phyloP scores from a whole-genome alignment of 192 early-diverging fungal species.

The Nowakowskiella sp. region DNA sequence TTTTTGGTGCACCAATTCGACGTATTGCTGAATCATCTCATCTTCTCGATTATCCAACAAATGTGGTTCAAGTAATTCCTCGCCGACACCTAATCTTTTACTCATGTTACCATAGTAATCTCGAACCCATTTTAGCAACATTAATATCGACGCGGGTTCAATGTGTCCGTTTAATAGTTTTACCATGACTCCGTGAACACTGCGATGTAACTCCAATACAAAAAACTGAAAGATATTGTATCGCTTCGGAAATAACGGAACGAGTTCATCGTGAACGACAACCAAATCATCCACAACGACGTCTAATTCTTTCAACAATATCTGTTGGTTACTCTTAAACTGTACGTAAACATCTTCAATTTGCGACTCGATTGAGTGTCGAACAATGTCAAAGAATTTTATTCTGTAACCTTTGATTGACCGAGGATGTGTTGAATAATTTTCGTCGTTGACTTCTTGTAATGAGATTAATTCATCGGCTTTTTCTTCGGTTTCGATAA shows the following conservation, averaged over 20 bases:
- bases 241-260: conserved; percentile 76
- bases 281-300: conserved; percentile 84
- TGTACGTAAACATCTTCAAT: conserved; percentile 59
- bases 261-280: conserved; percentile 78
- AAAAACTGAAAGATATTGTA: conserved; percentile 95
- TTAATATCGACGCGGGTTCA: conserved; percentile 82
- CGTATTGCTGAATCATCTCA: conserved; percentile 76
- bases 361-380: conserved; percentile 57
- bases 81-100: conserved; percentile 74
- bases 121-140: conserved; percentile 78
- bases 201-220: conserved; percentile 91
- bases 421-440: conserved; percentile 12
- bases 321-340: conserved; percentile 49
- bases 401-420: conserved; percentile 65
- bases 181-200: conserved; percentile 75
- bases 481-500: conserved; percentile 88
- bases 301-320: conserved; percentile 60
- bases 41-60: conserved; percentile 92
- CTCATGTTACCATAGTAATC: conserved; percentile 89
- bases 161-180: conserved; percentile 59
- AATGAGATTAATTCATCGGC: conserved; percentile 68
- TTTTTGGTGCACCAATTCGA: conserved; percentile 80
- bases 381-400: conserved; percentile 69
- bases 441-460: conserved; percentile 24
- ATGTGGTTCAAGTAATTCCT: conserved; percentile 78